Evolutionary conservation across 768 basidiomycete genomes (phyloP).

Genomic region (Suillus luteus): DNA sequence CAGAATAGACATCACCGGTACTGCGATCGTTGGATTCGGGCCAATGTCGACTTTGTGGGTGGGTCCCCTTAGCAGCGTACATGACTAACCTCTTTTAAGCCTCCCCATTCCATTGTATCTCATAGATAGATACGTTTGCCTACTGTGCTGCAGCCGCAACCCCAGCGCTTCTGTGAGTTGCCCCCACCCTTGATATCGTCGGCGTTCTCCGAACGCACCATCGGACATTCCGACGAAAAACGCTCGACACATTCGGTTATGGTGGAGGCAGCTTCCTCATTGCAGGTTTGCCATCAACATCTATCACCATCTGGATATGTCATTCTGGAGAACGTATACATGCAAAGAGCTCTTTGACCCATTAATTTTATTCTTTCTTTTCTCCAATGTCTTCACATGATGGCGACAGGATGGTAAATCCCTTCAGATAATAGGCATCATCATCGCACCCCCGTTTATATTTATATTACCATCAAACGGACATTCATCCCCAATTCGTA

Average conservation of each 20-base stretch:
- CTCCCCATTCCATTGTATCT: constrained; percentile 70
- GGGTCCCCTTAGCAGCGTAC: constrained; percentile 25
- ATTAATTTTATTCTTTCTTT: neutral
- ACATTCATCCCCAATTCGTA: neutral
- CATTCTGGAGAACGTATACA: constrained; percentile 22
- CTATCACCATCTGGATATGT: too few relatives aligned
- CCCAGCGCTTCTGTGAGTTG: constrained; percentile 58
- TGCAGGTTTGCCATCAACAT: too few relatives aligned
- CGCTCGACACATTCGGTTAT: constrained; percentile 33
- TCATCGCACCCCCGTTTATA: too few relatives aligned
- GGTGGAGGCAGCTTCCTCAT: constrained; percentile 47
- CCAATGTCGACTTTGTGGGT: constrained; percentile 60
- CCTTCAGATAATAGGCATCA: too few relatives aligned
- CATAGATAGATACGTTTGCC: constrained; percentile 69
- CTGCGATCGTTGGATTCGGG: constrained; percentile 60
- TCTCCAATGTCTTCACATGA: neutral
- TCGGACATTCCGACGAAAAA: constrained; percentile 49
- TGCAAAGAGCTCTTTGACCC: neutral
- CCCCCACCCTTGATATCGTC: neutral
- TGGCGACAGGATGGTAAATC: neutral
- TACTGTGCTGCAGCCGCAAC: constrained; percentile 62
- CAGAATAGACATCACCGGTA: constrained; percentile 46
- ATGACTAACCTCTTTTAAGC: constrained; percentile 27
- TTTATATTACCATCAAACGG: too few relatives aligned
- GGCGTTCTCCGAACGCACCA: neutral